Conservation (phyloP, 73 alveolate genomes). For the Paramecium caudatum region DNA sequence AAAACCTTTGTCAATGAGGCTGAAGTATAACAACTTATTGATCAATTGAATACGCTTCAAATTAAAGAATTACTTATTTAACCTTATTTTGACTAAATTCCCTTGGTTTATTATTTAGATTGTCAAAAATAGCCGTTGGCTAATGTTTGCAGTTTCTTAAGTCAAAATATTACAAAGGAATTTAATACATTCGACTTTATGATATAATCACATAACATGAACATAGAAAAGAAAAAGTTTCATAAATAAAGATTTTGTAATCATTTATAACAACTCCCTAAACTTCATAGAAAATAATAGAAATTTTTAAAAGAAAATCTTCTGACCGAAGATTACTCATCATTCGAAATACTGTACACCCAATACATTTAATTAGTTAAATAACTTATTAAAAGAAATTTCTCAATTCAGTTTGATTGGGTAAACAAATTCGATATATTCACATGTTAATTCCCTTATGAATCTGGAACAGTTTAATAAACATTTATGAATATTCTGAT, state of each 20-base stretch:
- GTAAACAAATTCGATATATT: background rate
- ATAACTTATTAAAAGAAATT: background rate
- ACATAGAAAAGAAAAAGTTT: background rate
- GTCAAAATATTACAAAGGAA: background rate
- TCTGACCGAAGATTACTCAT: background rate
- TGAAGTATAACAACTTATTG: background rate
- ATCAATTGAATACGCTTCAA: background rate
- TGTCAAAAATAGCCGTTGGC: background rate
- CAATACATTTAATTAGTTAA: background rate
- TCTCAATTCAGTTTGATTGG: background rate
- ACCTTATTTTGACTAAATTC: conserved; percentile 6
- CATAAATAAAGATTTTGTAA: background rate
- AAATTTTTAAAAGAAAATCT: background rate
- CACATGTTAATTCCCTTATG: background rate
- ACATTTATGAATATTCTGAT: background rate
- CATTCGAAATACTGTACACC: background rate
- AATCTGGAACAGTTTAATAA: background rate
- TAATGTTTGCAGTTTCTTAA: background rate
- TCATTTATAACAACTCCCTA: background rate
- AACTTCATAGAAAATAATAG: background rate
- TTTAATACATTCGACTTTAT: background rate
- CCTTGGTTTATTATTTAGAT: conserved; percentile 33
- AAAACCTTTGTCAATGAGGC: background rate
- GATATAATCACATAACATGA: background rate
- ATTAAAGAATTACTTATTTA: background rate